Conservation (phyloP, 2,329 filamentous ascomycete species). For the Diplodia intermedia region DNA sequence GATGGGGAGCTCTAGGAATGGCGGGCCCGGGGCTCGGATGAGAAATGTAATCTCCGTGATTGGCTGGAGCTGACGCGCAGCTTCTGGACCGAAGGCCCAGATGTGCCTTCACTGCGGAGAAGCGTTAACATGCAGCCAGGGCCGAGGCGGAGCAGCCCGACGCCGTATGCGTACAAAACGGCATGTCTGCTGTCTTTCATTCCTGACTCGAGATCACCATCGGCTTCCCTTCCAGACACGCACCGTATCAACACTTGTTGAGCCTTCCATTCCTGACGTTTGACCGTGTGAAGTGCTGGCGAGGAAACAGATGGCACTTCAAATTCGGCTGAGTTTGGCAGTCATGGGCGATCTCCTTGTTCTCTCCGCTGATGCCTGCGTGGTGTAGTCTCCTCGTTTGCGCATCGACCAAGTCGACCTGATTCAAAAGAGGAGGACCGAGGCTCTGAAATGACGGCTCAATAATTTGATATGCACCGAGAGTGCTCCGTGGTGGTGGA, state of each 20-base stretch:
- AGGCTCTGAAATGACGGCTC: too few species aligned
- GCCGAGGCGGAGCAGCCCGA: neutral
- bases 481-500: too few species aligned
- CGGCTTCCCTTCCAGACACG: neutral
- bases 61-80: constrained; percentile 5
- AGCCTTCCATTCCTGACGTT: neutral
- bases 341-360: neutral
- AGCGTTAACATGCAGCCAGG: constrained; percentile 3
- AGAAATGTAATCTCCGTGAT: constrained; percentile 32
- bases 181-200: neutral
- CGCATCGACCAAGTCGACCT: neutral
- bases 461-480: neutral
- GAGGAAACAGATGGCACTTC: neutral
- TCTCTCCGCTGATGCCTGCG: neutral
- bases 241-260: constrained; percentile 2
- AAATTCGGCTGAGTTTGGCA: neutral
- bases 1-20: constrained; percentile 17
- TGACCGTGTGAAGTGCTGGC: neutral
- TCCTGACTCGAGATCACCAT: neutral
- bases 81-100: constrained; percentile 6
- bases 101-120: constrained; percentile 7
- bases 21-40: constrained; percentile 29
- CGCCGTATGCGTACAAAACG: neutral
- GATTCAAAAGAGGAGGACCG: too few species aligned
- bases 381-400: neutral